Evolutionary conservation across 2,329 filamentous ascomycete genomes (phyloP).

Genomic region (Fusarium pseudonygamai): DNA sequence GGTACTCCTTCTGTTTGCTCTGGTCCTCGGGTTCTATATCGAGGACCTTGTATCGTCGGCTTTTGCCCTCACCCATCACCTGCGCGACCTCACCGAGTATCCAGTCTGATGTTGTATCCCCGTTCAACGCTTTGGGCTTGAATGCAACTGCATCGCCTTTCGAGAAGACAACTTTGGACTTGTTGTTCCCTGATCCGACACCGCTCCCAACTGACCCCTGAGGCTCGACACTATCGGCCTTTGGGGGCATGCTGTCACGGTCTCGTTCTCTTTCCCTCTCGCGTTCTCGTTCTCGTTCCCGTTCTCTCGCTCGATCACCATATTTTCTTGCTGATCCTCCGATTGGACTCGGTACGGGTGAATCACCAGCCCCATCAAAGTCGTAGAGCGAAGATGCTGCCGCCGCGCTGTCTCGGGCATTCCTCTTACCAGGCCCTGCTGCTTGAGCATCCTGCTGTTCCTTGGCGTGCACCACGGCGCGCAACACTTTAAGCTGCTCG

Average conservation of each 20-base stretch:
- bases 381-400: conserved; percentile 54
- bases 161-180: conserved; percentile 65
- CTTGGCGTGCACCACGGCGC: conserved; percentile 55
- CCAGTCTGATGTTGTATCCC: conserved; percentile 64
- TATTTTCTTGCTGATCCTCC: conserved; percentile 49
- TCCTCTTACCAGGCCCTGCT: conserved; percentile 45
- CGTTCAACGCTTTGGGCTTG: conserved; percentile 64
- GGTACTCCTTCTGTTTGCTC: conserved; percentile 73
- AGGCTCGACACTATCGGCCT: conserved; percentile 66
- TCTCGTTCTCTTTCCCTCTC: conserved; percentile 43
- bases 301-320: conserved; percentile 51
- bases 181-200: conserved; percentile 41
- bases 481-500: conserved; percentile 56
- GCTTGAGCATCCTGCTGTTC: conserved; percentile 51
- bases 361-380: conserved; percentile 57
- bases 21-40: conserved; percentile 80
- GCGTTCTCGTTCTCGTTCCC: conserved; percentile 52
- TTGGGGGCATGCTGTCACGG: conserved; percentile 59
- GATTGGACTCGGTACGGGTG: conserved; percentile 56
- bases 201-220: conserved; percentile 54
- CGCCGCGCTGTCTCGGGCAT: conserved; percentile 38
- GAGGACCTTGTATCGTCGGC: conserved; percentile 80
- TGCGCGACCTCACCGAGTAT: conserved; percentile 82
- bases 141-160: conserved; percentile 74
- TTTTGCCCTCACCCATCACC: conserved; percentile 80